Conservation (phyloP, 164 flowering plant species). For the Chimonanthus salicifolius region DNA sequence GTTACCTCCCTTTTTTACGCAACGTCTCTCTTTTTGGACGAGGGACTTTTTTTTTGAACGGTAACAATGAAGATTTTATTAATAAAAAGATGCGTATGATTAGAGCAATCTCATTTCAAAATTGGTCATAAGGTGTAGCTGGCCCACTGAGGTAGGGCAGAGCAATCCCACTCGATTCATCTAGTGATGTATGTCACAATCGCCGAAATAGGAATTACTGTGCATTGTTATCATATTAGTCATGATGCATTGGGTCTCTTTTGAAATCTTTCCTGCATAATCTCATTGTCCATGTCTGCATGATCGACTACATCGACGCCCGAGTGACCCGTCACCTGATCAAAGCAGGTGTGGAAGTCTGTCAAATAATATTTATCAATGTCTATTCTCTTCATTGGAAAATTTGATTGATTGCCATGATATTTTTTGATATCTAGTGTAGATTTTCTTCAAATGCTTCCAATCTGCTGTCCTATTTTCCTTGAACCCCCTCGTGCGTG, state of each 20-base stretch:
- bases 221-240: neutral
- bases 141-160: neutral
- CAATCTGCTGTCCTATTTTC: neutral
- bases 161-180: too few species aligned
- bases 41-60: too few species aligned
- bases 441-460: neutral
- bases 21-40: too few species aligned
- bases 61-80: too few species aligned
- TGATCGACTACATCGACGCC: neutral
- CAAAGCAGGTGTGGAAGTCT: neutral
- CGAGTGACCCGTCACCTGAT: neutral
- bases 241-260: neutral
- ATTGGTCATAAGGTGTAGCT: neutral
- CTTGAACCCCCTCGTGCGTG: neutral
- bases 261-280: neutral
- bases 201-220: constrained; percentile 7
- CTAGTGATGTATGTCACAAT: neutral
- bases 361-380: too few species aligned
- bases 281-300: neutral
- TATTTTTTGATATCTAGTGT: neutral
- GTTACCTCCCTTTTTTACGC: too few species aligned
- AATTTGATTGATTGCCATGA: neutral
- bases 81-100: too few species aligned
- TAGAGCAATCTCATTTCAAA: neutral
- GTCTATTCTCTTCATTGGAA: neutral